Evolutionary conservation across 2,329 filamentous ascomycete species (phyloP).

Genomic region (Talaromyces atroroseus): DNA sequence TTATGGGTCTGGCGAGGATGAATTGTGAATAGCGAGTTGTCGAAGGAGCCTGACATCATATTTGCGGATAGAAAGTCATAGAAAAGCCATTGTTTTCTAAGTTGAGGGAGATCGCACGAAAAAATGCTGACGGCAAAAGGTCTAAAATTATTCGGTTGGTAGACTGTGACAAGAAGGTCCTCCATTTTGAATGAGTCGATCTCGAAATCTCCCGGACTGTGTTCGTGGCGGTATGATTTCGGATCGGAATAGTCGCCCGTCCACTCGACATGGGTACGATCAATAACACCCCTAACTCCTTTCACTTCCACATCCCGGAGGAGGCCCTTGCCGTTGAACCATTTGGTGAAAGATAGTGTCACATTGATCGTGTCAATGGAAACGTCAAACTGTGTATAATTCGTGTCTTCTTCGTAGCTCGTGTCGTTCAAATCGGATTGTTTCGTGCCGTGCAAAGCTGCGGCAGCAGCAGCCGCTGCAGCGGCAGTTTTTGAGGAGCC

Average conservation of each 20-base stretch:
- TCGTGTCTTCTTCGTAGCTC: conserved; percentile 69
- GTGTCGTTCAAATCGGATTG: conserved; percentile 38
- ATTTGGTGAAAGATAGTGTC: conserved; percentile 93
- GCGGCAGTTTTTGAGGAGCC: conserved; percentile 81
- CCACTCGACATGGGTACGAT: conserved; percentile 78
- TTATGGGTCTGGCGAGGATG: conserved; percentile 88
- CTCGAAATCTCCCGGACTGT: conserved; percentile 90
- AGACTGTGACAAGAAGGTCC: conserved; percentile 83
- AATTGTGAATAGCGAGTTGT: conserved; percentile 94
- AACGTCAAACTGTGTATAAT: conserved; percentile 96
- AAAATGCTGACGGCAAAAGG: conserved; percentile 94
- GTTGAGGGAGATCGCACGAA: conserved; percentile 84
- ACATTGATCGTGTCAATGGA: conserved; percentile 95
- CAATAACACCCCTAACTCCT: conserved; percentile 85
- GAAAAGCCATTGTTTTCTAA: conserved; percentile 94
- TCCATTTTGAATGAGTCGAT: conserved; percentile 96
- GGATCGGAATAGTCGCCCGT: conserved; percentile 67
- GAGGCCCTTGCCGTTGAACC: conserved; percentile 95
- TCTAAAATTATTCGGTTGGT: conserved; percentile 86
- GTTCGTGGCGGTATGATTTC: conserved; percentile 78
- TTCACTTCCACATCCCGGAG: conserved; percentile 90
- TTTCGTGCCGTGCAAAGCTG: conserved; percentile 46
- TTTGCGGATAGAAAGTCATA: conserved; percentile 95
- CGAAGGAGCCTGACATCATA: conserved; percentile 92
- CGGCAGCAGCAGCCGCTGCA: conserved; percentile 75